phyloP scores from a whole-genome alignment of 2,329 filamentous ascomycete genomes.

The Aspergillus flavus region DNA sequence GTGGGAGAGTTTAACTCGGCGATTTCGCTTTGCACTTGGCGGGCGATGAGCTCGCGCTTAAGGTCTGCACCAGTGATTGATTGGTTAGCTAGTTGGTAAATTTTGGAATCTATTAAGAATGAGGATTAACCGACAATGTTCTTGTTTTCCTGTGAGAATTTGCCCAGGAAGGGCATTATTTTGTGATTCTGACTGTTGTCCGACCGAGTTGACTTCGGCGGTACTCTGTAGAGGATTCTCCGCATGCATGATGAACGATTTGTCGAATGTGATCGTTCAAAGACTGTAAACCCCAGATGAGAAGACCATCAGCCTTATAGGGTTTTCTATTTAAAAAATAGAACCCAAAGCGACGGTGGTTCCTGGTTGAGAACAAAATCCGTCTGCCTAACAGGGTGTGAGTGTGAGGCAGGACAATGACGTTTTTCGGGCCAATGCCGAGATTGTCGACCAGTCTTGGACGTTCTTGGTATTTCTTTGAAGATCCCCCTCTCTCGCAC shows the following conservation, averaged over 20 bases:
- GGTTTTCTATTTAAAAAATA: conserved; percentile 2
- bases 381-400: conserved; percentile 33
- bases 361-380: conserved; percentile 21
- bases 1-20: conserved; percentile 92
- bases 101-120: background rate
- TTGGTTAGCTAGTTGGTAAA: conserved; percentile 7
- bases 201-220: conserved; percentile 9
- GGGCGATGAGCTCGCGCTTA: conserved; percentile 89
- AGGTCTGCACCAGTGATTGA: conserved; percentile 63
- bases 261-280: conserved; percentile 8
- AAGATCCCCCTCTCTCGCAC: background rate
- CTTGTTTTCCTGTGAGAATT: conserved; percentile 89
- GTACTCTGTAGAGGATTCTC: conserved; percentile 9
- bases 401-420: conserved; percentile 17
- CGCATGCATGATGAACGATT: conserved; percentile 16
- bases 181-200: conserved; percentile 13
- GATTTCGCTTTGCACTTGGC: conserved; percentile 89
- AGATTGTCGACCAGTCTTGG: conserved; percentile 5
- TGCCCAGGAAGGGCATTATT: conserved; percentile 55
- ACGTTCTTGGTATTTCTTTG: conserved; percentile 2
- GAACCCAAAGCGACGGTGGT: conserved; percentile 1
- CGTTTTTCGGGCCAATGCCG: conserved; percentile 25
- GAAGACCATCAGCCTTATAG: conserved; percentile 16
- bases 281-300: conserved; percentile 9
- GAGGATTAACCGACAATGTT: conserved; percentile 72